phyloP scores from a whole-genome alignment of 257 asterid species.

The Solanum etuberosum region DNA sequence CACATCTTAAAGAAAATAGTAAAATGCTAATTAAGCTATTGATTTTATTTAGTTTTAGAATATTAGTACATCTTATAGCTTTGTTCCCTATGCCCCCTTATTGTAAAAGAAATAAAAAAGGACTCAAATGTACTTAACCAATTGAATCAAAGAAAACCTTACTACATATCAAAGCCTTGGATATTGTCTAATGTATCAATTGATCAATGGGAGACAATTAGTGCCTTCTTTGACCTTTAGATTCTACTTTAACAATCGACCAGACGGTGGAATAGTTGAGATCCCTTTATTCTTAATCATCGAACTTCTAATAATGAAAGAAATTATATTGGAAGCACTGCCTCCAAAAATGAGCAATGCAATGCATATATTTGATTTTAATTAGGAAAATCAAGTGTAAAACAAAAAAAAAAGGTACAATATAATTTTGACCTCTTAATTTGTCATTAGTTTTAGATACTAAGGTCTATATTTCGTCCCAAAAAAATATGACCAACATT shows the following conservation, averaged over 20 bases:
- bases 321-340: no score
- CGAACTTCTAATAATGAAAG: background rate
- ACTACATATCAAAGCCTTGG: background rate
- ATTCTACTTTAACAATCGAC: background rate
- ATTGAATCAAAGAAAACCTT: background rate
- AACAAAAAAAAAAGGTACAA: fast-evolving
- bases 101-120: background rate
- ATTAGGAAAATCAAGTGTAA: no score
- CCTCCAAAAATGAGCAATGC: background rate
- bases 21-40: background rate
- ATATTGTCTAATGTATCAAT: background rate
- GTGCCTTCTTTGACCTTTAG: background rate
- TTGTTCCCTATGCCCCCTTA: background rate
- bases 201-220: background rate
- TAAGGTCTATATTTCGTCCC: fast-evolving
- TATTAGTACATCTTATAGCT: background rate
- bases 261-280: background rate
- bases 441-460: background rate
- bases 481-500: background rate
- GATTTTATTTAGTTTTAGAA: background rate
- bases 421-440: background rate
- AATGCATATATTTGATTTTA: background rate
- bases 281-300: background rate
- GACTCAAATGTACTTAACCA: background rate
- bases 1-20: background rate